Evolutionary conservation across 805 yeast genomes (phyloP).

Genomic region (Wickerhamiella spandovensis): DNA sequence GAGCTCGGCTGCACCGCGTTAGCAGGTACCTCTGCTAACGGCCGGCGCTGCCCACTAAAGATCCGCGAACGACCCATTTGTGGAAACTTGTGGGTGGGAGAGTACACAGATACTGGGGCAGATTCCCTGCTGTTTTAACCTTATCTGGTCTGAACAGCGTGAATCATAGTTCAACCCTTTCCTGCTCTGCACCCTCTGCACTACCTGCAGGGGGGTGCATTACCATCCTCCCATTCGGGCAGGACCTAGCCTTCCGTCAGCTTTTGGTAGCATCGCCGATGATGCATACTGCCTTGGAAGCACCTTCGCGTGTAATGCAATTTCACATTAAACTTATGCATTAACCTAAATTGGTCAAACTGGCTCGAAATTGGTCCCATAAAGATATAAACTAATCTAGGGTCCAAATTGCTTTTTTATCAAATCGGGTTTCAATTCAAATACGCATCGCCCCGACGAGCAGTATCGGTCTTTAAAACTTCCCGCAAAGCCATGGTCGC

Average conservation of each 20-base stretch:
- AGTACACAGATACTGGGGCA: background rate
- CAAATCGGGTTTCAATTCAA: background rate
- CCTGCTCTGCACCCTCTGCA: background rate
- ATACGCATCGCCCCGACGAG: constrained; percentile 17
- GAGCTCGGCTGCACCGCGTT: constrained; percentile 2
- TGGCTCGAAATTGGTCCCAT: too few species aligned
- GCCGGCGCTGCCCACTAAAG: constrained; percentile 3
- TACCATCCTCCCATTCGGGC: background rate
- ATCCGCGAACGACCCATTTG: constrained; percentile 1
- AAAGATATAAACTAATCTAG: too few species aligned
- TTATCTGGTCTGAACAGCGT: background rate
- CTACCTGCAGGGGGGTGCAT: background rate
- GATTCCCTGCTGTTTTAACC: background rate
- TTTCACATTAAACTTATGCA: background rate
- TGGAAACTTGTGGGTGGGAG: background rate
- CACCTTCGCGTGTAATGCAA: background rate
- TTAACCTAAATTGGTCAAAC: background rate
- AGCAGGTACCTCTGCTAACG: constrained; percentile 3
- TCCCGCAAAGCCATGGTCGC: constrained; percentile 98
- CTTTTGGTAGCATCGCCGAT: background rate
- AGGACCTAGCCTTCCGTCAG: background rate
- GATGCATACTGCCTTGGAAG: background rate
- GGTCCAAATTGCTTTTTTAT: background rate
- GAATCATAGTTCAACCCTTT: background rate
- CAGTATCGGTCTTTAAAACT: constrained; percentile 42